phyloP scores from a whole-genome alignment of 805 yeast species.

The Nakazawaea holstii region DNA sequence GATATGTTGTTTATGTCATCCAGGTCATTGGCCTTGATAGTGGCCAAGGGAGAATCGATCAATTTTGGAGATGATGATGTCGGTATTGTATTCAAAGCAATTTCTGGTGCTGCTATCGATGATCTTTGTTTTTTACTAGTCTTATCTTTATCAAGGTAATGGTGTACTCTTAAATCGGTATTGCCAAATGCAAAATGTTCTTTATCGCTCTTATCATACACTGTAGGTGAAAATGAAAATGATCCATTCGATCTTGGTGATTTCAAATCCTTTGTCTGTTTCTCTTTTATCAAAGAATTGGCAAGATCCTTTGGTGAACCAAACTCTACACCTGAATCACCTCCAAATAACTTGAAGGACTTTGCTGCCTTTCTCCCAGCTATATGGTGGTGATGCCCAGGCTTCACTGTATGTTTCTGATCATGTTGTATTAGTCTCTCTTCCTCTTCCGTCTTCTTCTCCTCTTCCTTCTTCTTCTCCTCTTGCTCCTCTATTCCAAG shows the following conservation, averaged over 20 bases:
- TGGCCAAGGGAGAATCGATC: background rate
- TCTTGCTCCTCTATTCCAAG: background rate
- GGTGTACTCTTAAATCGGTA: background rate
- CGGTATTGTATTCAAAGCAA: background rate
- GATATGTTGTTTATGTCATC: background rate
- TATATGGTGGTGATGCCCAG: slow-evolving; percentile 16
- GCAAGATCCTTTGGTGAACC: background rate
- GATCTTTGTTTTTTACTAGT: background rate
- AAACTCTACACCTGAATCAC: slow-evolving; percentile 3
- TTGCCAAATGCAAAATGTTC: slow-evolving; percentile 1
- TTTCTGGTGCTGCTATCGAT: background rate
- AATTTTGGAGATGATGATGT: background rate
- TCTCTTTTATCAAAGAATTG: background rate
- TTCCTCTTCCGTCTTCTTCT: background rate
- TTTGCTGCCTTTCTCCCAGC: slow-evolving; percentile 57
- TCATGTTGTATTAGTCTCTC: background rate
- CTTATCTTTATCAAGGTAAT: background rate
- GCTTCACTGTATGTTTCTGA: background rate
- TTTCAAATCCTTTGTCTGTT: background rate
- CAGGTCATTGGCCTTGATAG: background rate
- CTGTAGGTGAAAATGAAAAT: slow-evolving; percentile 4
- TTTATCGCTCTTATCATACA: slow-evolving; percentile 1
- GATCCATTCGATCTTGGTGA: background rate
- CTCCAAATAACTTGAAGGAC: slow-evolving; percentile 47
- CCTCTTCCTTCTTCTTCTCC: background rate